Conservation (phyloP, 2,329 filamentous ascomycete species). For the Aureobasidium uvarum region DNA sequence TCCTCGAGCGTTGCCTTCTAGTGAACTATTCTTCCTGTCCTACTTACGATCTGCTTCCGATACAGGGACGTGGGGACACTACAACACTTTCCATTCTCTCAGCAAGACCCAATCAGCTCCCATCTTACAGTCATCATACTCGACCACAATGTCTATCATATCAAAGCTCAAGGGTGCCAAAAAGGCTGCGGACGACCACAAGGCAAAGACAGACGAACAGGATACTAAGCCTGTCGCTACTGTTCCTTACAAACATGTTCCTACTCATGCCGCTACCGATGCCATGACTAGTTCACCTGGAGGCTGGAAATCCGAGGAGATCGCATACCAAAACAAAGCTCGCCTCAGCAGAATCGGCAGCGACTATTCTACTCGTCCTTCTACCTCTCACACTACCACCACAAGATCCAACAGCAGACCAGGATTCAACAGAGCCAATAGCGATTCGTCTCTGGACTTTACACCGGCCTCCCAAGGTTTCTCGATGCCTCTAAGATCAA, state of each 20-base stretch:
- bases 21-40: not conserved
- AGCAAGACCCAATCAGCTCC: not conserved
- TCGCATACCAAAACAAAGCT: slow-evolving; percentile 24
- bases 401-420: slow-evolving; percentile 16
- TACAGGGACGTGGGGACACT: not conserved
- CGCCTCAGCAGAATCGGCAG: slow-evolving; percentile 24
- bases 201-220: slow-evolving; percentile 28
- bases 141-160: slow-evolving; percentile 37
- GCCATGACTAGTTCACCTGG: slow-evolving; percentile 29
- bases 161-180: slow-evolving; percentile 38
- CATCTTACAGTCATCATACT: not conserved
- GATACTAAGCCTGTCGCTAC: slow-evolving; percentile 8
- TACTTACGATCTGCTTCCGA: not conserved
- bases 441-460: slow-evolving; percentile 22
- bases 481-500: slow-evolving; percentile 5
- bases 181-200: slow-evolving; percentile 35
- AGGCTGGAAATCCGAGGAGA: slow-evolving; percentile 21
- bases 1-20: not conserved
- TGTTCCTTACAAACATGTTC: slow-evolving; percentile 34
- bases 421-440: slow-evolving; percentile 15
- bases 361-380: slow-evolving; percentile 22
- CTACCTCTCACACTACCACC: slow-evolving; percentile 16
- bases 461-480: not conserved
- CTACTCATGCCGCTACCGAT: slow-evolving; percentile 36
- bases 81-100: not conserved